These are phyloP conservation scores for Coffea humblotiana DNA, from an alignment of 305 asterid species.

Conservation along the genomic window DNA sequence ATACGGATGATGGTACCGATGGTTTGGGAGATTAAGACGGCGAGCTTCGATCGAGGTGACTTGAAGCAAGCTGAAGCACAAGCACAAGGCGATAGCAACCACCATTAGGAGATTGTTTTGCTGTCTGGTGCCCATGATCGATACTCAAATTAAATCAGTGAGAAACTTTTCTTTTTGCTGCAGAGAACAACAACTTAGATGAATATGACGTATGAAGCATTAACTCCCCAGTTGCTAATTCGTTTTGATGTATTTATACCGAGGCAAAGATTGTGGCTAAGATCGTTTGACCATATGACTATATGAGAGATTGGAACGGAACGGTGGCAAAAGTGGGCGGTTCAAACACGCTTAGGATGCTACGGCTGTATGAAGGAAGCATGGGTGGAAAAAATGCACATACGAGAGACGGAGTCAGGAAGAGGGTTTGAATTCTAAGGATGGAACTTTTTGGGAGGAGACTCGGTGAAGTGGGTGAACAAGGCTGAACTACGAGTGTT, in stretches of 20 bases:
- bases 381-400: not conserved
- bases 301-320: not conserved
- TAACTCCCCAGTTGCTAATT: not conserved
- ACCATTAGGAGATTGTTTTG: not conserved
- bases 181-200: not conserved
- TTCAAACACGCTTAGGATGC: not conserved
- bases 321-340: not conserved
- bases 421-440: not conserved
- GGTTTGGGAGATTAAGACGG: not conserved
- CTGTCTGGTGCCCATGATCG: constrained; percentile 9
- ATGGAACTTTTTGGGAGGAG: not conserved
- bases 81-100: not conserved
- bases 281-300: constrained; percentile 6
- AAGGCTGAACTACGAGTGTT: not conserved
- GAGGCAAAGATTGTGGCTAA: not conserved
- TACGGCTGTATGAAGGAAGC: not conserved
- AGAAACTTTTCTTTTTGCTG: not conserved
- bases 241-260: not conserved
- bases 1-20: not conserved
- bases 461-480: not conserved
- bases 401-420: not conserved
- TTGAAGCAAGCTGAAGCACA: constrained; percentile 17
- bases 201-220: not conserved
- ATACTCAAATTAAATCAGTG: too few species aligned
- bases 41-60: constrained; percentile 20